Percentiles rank a stretch among this genome's conserved stretches.
phyloP scores from a whole-genome alignment of 2,329 filamentous ascomycete genomes.

The Onygenales sp. region DNA sequence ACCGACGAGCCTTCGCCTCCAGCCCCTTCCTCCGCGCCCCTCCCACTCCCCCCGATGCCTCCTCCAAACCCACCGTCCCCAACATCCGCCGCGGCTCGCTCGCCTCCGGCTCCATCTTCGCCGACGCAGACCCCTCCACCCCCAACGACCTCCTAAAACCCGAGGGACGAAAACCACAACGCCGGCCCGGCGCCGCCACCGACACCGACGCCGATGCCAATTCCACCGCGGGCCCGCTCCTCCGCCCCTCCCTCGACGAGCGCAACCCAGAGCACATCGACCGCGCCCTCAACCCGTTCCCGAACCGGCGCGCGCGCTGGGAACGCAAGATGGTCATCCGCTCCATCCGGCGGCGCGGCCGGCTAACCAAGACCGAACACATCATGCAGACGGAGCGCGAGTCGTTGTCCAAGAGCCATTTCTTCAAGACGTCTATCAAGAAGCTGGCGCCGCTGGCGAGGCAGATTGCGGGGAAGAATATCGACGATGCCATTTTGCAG shows the following conservation, averaged over 20 bases:
- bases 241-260: slow-evolving; percentile 16
- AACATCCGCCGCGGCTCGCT: slow-evolving; percentile 23
- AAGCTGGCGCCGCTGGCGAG: slow-evolving; percentile 78
- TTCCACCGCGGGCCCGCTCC: slow-evolving; percentile 5
- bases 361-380: slow-evolving; percentile 55
- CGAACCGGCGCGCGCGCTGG: slow-evolving; percentile 61
- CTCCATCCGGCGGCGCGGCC: slow-evolving; percentile 58
- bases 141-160: slow-evolving; percentile 18
- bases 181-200: slow-evolving; percentile 7
- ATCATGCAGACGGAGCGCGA: slow-evolving; percentile 58
- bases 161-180: slow-evolving; percentile 12
- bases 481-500: slow-evolving; percentile 87
- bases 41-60: background rate
- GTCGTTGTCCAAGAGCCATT: slow-evolving; percentile 53
- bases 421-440: slow-evolving; percentile 79
- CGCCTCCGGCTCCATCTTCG: slow-evolving; percentile 32
- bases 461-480: slow-evolving; percentile 86
- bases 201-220: slow-evolving; percentile 9
- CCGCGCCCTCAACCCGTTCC: slow-evolving; percentile 64
- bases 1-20: slow-evolving; percentile 10
- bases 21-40: slow-evolving; percentile 5
- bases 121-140: slow-evolving; percentile 23
- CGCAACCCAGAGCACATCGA: slow-evolving; percentile 48
- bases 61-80: slow-evolving; percentile 1
- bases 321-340: slow-evolving; percentile 77